A percentile compares a stretch with the other conserved stretches of the same genome.
phyloP scores from a whole-genome alignment of 352 stramenopile species.

The Phytophthora tentaculata region DNA sequence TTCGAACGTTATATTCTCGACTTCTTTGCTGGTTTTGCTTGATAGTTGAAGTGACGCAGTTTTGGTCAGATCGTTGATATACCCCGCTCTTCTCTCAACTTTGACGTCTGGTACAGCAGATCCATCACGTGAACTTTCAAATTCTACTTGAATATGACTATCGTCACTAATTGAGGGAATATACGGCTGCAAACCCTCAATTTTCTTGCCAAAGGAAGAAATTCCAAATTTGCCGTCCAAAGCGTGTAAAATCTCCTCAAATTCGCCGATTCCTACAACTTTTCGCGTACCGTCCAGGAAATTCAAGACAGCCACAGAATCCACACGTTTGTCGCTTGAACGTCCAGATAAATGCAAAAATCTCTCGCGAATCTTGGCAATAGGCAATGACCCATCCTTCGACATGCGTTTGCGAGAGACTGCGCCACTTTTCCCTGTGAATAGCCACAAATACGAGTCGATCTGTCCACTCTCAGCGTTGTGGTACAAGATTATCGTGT shows the following conservation, averaged over 20 bases:
- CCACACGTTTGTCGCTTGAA: conserved; percentile 13
- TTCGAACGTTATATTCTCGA: conserved; percentile 22
- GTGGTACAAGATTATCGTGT: conserved; percentile 46
- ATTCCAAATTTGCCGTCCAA: conserved; percentile 10
- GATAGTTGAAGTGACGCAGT: conserved; percentile 7
- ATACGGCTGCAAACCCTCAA: conserved; percentile 34
- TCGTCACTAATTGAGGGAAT: conserved; percentile 16
- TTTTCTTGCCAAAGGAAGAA: conserved; percentile 10
- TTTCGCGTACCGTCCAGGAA: conserved; percentile 32
- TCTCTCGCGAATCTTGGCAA: conserved; percentile 50
- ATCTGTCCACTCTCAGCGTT: conserved; percentile 12
- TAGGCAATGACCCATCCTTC: conserved; percentile 25
- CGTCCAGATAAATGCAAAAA: conserved; percentile 45
- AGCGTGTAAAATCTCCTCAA: conserved; percentile 32
- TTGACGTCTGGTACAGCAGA: conserved; percentile 24
- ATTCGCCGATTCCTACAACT: conserved; percentile 22
- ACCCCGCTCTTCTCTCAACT: conserved; percentile 23
- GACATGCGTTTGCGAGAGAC: conserved; percentile 50
- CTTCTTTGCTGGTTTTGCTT: conserved; percentile 31
- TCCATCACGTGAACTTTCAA: conserved; percentile 16
- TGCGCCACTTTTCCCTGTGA: conserved; percentile 54
- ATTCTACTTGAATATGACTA: conserved; percentile 29
- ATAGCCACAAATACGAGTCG: conserved; percentile 47
- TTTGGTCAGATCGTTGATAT: conserved; percentile 13
- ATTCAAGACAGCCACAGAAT: conserved; percentile 25